Percentiles rank a stretch among this genome's conserved stretches.
Conservation (phyloP, 345 rosid genomes). For the Ailanthus altissimus region DNA sequence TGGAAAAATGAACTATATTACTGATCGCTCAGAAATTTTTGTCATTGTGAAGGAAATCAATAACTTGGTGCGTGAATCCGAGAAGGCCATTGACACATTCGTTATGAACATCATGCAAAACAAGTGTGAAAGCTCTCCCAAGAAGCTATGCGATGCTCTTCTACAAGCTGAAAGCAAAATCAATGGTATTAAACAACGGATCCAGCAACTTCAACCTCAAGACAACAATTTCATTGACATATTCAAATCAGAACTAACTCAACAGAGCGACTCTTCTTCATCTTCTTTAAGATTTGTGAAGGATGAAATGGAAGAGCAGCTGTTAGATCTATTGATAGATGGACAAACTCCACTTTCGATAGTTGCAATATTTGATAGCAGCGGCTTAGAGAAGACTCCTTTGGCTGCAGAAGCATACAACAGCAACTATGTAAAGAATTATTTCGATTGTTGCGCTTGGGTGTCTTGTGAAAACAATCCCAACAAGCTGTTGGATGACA, state of each 20-base stretch:
- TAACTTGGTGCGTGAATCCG: not conserved
- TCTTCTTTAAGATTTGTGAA: not conserved
- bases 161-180: no score
- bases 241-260: not conserved
- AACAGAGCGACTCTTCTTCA: no score
- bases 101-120: no score
- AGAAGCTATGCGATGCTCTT: not conserved
- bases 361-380: not conserved
- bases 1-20: no score
- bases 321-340: not conserved
- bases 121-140: not conserved
- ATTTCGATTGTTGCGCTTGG: conserved; percentile 1
- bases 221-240: not conserved
- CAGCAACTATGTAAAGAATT: not conserved
- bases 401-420: not conserved
- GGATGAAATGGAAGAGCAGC: not conserved
- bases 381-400: not conserved
- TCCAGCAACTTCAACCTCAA: not conserved
- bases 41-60: not conserved
- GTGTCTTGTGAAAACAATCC: no score
- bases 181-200: not conserved
- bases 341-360: not conserved
- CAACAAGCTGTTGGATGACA: not conserved
- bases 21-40: not conserved
- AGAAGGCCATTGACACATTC: not conserved